Base-by-base conservation (phyloP, 23 red algal species). In the Gracilariopsis chorda region DNA sequence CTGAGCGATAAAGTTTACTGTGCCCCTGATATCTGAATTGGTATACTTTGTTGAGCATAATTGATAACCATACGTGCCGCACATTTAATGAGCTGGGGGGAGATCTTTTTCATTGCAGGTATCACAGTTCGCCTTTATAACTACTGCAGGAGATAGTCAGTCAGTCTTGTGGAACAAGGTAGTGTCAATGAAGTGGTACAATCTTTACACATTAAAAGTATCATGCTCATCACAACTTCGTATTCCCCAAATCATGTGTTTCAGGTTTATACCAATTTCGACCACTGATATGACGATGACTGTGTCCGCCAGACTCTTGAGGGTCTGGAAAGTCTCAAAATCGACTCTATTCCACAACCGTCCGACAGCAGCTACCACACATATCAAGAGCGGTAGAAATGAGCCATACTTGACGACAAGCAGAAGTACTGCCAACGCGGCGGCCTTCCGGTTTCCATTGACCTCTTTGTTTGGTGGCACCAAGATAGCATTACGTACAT, bases 251-350 rank as follows among this genome's bases (percentile, higher is more conserved):
- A 69, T 35, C 2, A 69, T 69, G 3, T 41, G 63, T 69, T 69
- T 69, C 34, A 69, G 5, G 34, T 69, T 69, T 37, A 16, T 39
- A 1, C 34, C 63, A 39, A 69, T 69, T 69, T 69, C 63, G 34
- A 69, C 63, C 29, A 41, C 6, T 17, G 63, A 69, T 69, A 69
- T 69, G 32, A 69, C 63, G 63, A 69, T 69, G 63, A 69, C 63
- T n/a, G 42, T 25, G 27, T 69, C 63, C 21, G 63, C 63, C 29
- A 69, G 27, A 40, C 42, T 40, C 8, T 69, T 69, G 34, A 69
- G 63, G 23, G 63, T 40, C 12, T 37, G 63, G 8, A 69, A 16
- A 39, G 63, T 69, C 17, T 69, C 63, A 20, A 40, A 16, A 40
- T 69, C 63, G 34, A 41, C 63, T 42, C 63, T 69, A 19, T 69